Percentiles rank a stretch among this genome's conserved stretches.
phyloP scores from a whole-genome alignment of 2,329 filamentous ascomycete genomes.

The Paecilomyces sp. region DNA sequence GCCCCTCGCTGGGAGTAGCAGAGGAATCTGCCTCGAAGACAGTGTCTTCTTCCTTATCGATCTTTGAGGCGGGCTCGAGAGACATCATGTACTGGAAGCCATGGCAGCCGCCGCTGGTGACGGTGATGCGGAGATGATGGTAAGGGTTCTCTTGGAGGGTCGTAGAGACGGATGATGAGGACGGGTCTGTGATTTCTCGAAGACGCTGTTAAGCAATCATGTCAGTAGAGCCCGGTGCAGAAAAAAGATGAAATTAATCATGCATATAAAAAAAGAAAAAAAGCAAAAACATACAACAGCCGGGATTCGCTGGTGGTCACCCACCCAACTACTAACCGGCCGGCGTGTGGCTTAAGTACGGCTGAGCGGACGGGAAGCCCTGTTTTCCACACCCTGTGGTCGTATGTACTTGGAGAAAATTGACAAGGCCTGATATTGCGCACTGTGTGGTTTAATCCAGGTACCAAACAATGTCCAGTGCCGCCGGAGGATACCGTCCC shows the following conservation, averaged over 20 bases:
- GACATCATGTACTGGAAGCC: constrained; percentile 98
- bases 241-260: constrained; percentile 1
- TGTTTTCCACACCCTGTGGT: constrained; percentile 41
- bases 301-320: constrained; percentile 41
- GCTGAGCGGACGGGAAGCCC: constrained; percentile 42
- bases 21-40: constrained; percentile 63
- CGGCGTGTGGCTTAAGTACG: constrained; percentile 41
- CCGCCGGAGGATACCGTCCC: background rate
- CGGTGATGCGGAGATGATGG: constrained; percentile 81
- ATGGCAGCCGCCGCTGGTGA: constrained; percentile 92
- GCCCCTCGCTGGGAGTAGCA: constrained; percentile 13
- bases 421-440: constrained; percentile 11
- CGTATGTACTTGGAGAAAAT: constrained; percentile 26
- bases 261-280: constrained; percentile 6
- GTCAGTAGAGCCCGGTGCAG: constrained; percentile 2
- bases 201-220: constrained; percentile 48
- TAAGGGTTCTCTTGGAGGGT: constrained; percentile 56
- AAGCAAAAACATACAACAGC: constrained; percentile 36
- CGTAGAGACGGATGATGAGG: constrained; percentile 29
- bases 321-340: constrained; percentile 41
- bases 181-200: constrained; percentile 59
- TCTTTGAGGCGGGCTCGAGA: constrained; percentile 53
- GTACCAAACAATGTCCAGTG: background rate
- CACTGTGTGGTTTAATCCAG: background rate
- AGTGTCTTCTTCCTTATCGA: constrained; percentile 72